phyloP scores from a whole-genome alignment of 2,329 filamentous ascomycete genomes.

The Xylogone sp. region DNA sequence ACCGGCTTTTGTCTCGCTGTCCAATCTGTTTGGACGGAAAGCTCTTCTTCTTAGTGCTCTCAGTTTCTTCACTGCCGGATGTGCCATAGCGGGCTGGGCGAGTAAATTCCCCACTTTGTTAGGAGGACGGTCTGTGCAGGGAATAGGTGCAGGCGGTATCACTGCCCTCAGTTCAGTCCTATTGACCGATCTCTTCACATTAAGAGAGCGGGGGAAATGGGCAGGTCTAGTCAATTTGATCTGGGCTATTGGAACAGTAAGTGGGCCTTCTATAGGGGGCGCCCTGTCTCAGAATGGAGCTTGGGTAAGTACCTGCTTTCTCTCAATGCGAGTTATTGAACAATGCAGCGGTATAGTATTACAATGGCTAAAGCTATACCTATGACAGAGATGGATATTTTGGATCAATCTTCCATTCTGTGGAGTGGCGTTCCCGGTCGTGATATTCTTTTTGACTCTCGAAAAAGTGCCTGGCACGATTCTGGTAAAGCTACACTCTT shows the following conservation, averaged over 20 bases:
- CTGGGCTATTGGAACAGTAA: slow-evolving; percentile 15
- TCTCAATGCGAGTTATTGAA: too few species aligned
- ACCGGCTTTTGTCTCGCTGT: slow-evolving; percentile 30
- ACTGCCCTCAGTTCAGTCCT: slow-evolving; percentile 39
- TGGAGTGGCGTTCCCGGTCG: background rate
- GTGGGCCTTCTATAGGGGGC: slow-evolving; percentile 29
- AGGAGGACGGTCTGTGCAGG: slow-evolving; percentile 36
- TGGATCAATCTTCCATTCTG: slow-evolving; percentile 11
- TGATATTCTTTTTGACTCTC: background rate
- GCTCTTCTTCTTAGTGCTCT: slow-evolving; percentile 7
- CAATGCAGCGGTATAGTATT: too few species aligned
- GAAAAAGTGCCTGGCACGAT: background rate
- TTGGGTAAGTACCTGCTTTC: slow-evolving; percentile 14
- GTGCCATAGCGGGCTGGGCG: slow-evolving; percentile 26
- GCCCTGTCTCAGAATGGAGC: slow-evolving; percentile 30
- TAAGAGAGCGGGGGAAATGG: slow-evolving; percentile 34
- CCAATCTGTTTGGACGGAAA: slow-evolving; percentile 12
- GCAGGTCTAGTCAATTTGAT: slow-evolving; percentile 22
- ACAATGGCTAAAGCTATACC: too few species aligned
- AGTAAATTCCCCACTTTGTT: slow-evolving; percentile 18
- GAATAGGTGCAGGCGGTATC: slow-evolving; percentile 44
- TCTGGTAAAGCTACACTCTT: background rate
- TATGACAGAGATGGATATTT: slow-evolving; percentile 17
- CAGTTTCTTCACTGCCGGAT: slow-evolving; percentile 9
- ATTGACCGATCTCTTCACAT: slow-evolving; percentile 38